Evolutionary conservation across 139 green algal genomes (phyloP).

Genomic region (Chloropicon primus): DNA sequence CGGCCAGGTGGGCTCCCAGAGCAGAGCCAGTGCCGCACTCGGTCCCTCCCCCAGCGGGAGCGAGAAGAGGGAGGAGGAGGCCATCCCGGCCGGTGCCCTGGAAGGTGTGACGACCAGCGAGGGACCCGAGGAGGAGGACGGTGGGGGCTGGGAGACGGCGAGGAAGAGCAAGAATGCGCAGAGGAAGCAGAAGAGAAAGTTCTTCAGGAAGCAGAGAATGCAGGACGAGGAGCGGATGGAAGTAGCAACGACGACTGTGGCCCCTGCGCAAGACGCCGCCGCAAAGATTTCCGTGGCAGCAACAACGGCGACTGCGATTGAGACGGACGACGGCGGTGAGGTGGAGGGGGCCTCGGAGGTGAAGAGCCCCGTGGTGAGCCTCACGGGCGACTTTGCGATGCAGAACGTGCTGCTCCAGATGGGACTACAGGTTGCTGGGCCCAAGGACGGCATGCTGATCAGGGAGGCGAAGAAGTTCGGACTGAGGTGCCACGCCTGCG

Average conservation of each 20-base stretch:
- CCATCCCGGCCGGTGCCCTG: no score
- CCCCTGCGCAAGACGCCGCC: background rate
- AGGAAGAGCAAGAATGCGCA: constrained; percentile 1
- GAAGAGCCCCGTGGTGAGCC: constrained; percentile 32
- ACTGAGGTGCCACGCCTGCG: constrained; percentile 73
- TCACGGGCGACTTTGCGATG: constrained; percentile 93
- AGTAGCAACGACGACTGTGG: background rate
- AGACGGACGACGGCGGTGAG: background rate
- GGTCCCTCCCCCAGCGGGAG: no score
- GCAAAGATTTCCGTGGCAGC: background rate
- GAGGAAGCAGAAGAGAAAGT: constrained; percentile 6
- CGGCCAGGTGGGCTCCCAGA: no score
- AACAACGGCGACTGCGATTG: background rate
- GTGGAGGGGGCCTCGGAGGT: background rate
- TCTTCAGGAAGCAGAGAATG: background rate
- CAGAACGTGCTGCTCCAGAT: constrained; percentile 86
- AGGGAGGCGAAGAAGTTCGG: constrained; percentile 30
- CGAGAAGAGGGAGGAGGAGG: background rate
- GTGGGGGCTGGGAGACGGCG: background rate
- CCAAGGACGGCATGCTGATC: constrained; percentile 58
- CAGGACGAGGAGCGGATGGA: constrained; percentile 1
- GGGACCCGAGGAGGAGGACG: background rate
- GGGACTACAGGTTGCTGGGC: constrained; percentile 16
- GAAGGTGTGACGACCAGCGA: background rate
- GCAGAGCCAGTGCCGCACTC: no score